Percentiles rank a stretch among this genome's conserved stretches.
These are phyloP conservation scores for Irpex lacteus DNA, from an alignment of 1,284 basidiomycete species.

Conservation along the genomic window DNA sequence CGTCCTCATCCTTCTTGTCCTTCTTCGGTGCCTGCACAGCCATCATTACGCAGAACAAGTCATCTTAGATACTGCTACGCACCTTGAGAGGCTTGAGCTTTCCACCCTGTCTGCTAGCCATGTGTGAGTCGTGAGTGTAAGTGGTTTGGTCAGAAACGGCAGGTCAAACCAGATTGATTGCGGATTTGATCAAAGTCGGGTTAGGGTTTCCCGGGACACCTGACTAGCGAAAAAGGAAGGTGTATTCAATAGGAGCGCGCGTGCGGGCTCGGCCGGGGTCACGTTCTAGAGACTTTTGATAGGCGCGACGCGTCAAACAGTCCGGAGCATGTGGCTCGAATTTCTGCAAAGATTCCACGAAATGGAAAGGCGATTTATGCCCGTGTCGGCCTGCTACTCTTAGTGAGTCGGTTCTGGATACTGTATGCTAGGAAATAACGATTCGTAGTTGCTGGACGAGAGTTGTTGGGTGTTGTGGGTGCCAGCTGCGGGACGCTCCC, in stretches of 20 bases:
- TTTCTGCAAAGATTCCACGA: background rate
- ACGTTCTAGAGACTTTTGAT: background rate
- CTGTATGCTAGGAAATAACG: too few relatives aligned
- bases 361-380: background rate
- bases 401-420: too few relatives aligned
- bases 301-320: background rate
- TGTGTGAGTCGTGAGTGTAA: background rate
- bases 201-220: background rate
- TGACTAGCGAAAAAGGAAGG: background rate
- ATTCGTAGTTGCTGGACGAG: background rate
- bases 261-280: background rate
- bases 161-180: background rate
- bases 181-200: background rate
- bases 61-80: background rate
- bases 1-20: constrained; percentile 67
- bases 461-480: background rate
- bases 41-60: background rate
- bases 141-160: background rate
- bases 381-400: background rate
- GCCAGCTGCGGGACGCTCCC: background rate
- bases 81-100: constrained; percentile 79
- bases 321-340: background rate
- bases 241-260: background rate
- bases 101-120: constrained; percentile 69
- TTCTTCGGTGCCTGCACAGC: constrained; percentile 69